Base-by-base conservation (phyloP, 768 basidiomycete genomes). In the Gloeophyllum trabeum region DNA sequence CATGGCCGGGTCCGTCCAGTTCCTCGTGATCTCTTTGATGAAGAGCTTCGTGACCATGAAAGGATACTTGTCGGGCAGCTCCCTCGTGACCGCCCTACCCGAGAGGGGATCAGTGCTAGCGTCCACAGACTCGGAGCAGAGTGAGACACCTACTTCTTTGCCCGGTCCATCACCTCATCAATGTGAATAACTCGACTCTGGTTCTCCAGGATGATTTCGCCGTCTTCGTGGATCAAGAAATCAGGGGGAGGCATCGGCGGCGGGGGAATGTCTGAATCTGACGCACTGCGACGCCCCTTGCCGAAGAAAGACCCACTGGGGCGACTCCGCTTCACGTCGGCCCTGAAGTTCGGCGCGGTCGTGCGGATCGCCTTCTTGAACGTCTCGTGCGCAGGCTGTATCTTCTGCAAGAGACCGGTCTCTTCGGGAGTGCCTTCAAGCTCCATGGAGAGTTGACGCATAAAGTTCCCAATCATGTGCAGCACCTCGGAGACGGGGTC, bases 51-150 rank as follows among this genome's bases (percentile, higher is more conserved):
- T 72, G 0, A 85, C 76, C 0, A 76, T 61, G 45, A 78, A 84
- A 0, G 82, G 81, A 45, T 75, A 80, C 45, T 71, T 69, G 12
- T 73, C 77, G 0, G 81, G 82, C 0, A 86, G 66, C 49, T 86
- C 82, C 1, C 85, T 73, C 1, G 81, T 79, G 3, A 77, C 69
- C 1, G 83, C 73, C 18, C 85, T 87, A 43, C 10, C 30, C 19
- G 32, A 12, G 22, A 23, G 38, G 38, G 20, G 7, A 40, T 35
- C 24, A 26, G 10, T 41, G 5, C n/a, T n/a, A n/a, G n/a, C n/a
- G n/a, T n/a, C n/a, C n/a, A 40, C 35, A 6, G 13, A 16, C 28
- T 30, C 28, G 40, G 5, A 12, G 21, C 0, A 38, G 24, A 10
- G 36, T 23, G 16, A 6, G 34, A 4, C 2, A 59, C 73, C 19